phyloP scores from a whole-genome alignment of 345 rosid species.

The Lepidium africanum region DNA sequence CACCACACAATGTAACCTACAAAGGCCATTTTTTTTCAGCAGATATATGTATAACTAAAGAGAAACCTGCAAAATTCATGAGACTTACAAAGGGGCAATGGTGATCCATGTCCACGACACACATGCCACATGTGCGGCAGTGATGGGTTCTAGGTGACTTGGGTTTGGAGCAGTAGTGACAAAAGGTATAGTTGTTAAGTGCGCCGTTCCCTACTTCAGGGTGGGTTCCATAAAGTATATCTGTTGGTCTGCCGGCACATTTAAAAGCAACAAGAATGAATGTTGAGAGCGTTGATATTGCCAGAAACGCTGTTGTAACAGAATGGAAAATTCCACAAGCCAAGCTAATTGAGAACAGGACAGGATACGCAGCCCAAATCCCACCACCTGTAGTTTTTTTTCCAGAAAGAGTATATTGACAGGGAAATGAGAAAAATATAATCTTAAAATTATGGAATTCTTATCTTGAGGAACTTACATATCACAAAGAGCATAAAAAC shows the following conservation, averaged over 20 bases:
- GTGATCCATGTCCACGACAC: conserved; percentile 95
- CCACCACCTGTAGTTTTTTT: conserved; percentile 70
- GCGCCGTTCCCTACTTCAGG: conserved; percentile 70
- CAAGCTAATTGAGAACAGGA: conserved; percentile 62
- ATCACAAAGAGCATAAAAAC: conserved; percentile 69
- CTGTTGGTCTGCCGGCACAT: conserved; percentile 63
- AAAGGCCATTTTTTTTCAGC: not conserved
- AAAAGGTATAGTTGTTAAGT: conserved; percentile 73
- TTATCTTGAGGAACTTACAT: conserved; percentile 40
- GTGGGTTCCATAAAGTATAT: conserved; percentile 65
- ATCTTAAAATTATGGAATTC: not conserved
- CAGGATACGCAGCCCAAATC: conserved; percentile 72
- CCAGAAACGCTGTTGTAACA: conserved; percentile 32
- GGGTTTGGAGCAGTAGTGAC: conserved; percentile 64
- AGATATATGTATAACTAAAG: not conserved
- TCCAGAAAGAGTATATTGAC: conserved; percentile 5
- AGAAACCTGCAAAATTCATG: not conserved
- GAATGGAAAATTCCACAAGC: conserved; percentile 48
- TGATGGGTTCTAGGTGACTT: conserved; percentile 91
- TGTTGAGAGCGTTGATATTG: conserved; percentile 49
- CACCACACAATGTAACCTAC: not conserved
- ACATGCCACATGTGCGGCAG: conserved; percentile 84
- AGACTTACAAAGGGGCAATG: conserved; percentile 95
- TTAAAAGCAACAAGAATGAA: conserved; percentile 64
- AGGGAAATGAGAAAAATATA: not conserved